Conservation (phyloP, 768 basidiomycete genomes). For the Trametes villosa region DNA sequence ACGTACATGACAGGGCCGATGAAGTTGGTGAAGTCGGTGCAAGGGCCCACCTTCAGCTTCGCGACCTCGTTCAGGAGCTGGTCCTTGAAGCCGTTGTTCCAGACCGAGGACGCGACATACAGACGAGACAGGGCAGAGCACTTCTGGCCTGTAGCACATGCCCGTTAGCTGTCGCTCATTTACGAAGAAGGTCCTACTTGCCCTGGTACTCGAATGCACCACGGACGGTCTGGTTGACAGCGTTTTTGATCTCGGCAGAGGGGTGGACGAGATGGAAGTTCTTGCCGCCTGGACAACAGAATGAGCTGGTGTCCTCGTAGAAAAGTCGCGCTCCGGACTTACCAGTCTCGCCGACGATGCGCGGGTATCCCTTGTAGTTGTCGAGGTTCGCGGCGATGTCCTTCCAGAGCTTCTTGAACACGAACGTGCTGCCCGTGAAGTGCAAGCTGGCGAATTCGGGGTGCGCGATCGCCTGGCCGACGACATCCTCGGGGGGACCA, state of each 20-base stretch:
- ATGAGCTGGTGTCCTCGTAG: neutral
- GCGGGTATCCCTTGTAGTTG: conserved; percentile 85
- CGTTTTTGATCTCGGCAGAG: conserved; percentile 85
- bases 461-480: conserved; percentile 81
- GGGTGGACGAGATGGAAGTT: conserved; percentile 96
- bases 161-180: neutral
- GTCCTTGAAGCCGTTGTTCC: conserved; percentile 87
- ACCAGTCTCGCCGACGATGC: conserved; percentile 96
- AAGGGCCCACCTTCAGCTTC: conserved; percentile 85
- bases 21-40: conserved; percentile 80
- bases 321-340: neutral
- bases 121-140: conserved; percentile 92
- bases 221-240: conserved; percentile 87
- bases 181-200: conserved; percentile 29
- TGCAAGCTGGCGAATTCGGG: conserved; percentile 85
- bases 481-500: conserved; percentile 83
- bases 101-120: conserved; percentile 87
- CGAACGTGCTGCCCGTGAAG: conserved; percentile 94
- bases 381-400: conserved; percentile 90
- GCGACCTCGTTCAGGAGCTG: conserved; percentile 72
- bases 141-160: conserved; percentile 74
- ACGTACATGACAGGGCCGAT: conserved; percentile 95
- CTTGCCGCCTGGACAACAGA: conserved; percentile 66
- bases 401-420: conserved; percentile 97
- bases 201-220: conserved; percentile 97